Evolutionary conservation across 2,329 filamentous ascomycete genomes (phyloP), one percentile per base, ranked within the genome.

Genomic region (Ophiocordyceps camponoti-saundersi): DNA sequence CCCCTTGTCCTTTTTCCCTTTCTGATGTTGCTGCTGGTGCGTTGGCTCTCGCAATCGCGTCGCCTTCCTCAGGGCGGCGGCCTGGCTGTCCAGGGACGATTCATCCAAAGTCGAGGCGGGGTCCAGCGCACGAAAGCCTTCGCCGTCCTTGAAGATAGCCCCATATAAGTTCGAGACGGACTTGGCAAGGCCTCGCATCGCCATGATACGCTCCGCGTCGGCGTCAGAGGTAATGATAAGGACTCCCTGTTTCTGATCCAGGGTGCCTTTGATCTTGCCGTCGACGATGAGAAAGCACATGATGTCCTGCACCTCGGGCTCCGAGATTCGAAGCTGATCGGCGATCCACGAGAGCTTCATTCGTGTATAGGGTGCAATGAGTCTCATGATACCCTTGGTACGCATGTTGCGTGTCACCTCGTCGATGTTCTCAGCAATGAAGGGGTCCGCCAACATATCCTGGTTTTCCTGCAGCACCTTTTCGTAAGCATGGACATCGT

Each of bases 361-460:
- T 46, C 88, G 80, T 6, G 86, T 93, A 69, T 96, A 98, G 0
- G 92, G 92, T 5, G 88, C 88, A 52, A 96, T 92, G 22, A 96
- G 72, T 66, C 92, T 95, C 52, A 95, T 69, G 11, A 96, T 80
- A 1, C 89, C 90, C 71, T 95, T 95, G 53, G 89, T 96, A 47
- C 92, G 85, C 83, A 98, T 95, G 64, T 92, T 95, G 42, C 92
- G 85, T 46, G 90, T 98, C 48, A 98, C 90, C 66, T 98, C 92
- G 63, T 96, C 92, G 55, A 98, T 98, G 61, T 98, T 96, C 66
- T 96, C 92, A 26, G 90, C 90, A 56, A 98, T 98, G 67, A 96
- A 98, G 0, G 85, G 81, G 61, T 98, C 92, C 13, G 82, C 79
- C 39, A 96, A 72, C 23, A 98, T 80, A 59, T 95, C 92, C 57